Percentiles rank a stretch among this genome's conserved stretches.
phyloP scores from a whole-genome alignment of 2,329 filamentous ascomycete species.

The Ceratocystiopsis sp. region DNA sequence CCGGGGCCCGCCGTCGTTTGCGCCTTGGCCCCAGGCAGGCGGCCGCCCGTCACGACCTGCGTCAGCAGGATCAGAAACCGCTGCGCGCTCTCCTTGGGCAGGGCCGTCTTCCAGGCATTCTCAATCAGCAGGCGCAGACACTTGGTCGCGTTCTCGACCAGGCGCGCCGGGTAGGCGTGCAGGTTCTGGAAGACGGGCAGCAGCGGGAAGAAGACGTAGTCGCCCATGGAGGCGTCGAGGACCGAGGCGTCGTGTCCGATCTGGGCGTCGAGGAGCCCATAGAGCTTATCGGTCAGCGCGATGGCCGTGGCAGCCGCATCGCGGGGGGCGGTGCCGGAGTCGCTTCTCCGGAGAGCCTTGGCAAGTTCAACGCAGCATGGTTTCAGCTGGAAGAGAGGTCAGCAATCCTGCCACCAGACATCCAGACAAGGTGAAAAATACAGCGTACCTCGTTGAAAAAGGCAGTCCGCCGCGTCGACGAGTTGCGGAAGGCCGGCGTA shows the following conservation, averaged over 20 bases:
- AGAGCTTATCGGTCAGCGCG: constrained; percentile 27
- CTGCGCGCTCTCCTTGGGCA: constrained; percentile 57
- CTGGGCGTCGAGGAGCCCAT: constrained; percentile 28
- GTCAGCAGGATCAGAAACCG: constrained; percentile 76
- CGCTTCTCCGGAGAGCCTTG: constrained; percentile 27
- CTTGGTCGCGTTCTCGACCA: constrained; percentile 60
- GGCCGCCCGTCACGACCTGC: constrained; percentile 59
- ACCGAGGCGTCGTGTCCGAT: constrained; percentile 25
- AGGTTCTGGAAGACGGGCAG: constrained; percentile 71
- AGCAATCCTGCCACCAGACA: not conserved
- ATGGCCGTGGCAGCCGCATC: constrained; percentile 20
- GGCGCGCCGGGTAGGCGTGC: constrained; percentile 49
- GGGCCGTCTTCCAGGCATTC: constrained; percentile 59
- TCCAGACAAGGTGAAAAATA: too few species aligned
- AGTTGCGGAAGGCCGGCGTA: constrained; percentile 8
- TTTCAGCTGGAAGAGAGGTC: constrained; percentile 31
- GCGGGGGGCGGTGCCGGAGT: not conserved
- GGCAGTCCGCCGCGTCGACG: constrained; percentile 10
- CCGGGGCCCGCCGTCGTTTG: not conserved
- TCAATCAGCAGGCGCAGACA: constrained; percentile 58
- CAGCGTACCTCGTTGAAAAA: constrained; percentile 13
- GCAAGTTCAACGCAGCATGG: constrained; percentile 44
- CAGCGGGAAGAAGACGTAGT: constrained; percentile 90
- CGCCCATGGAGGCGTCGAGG: constrained; percentile 68
- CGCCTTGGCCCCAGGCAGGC: constrained; percentile 23